phyloP scores from a whole-genome alignment of 768 basidiomycete species.

The Solioccasus polychromus region DNA sequence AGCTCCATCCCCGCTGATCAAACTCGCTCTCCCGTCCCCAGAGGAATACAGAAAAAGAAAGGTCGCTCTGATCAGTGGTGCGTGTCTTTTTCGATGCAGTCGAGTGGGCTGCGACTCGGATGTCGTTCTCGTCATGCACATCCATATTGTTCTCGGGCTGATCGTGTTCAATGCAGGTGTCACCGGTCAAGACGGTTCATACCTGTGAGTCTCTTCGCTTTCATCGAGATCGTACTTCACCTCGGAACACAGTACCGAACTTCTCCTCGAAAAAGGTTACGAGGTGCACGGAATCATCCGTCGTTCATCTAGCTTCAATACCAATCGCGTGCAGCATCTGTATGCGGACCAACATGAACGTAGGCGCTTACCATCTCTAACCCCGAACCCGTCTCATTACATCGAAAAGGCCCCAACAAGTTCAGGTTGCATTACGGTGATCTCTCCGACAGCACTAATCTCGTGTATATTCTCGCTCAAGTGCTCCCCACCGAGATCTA shows the following conservation, averaged over 20 bases:
- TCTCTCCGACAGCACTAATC: slow-evolving; percentile 93
- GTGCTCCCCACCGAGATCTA: slow-evolving; percentile 96
- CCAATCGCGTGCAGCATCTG: slow-evolving; percentile 89
- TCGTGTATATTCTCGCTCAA: slow-evolving; percentile 93
- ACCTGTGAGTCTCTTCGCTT: slow-evolving; percentile 59
- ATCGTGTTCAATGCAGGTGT: slow-evolving; percentile 56
- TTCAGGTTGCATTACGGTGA: slow-evolving; percentile 91
- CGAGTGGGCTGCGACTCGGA: not conserved
- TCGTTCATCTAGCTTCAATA: slow-evolving; percentile 97
- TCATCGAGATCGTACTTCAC: slow-evolving; percentile 3
- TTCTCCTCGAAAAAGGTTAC: slow-evolving; percentile 84
- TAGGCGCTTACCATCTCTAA: slow-evolving; percentile 35
- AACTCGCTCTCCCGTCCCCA: slow-evolving; percentile 60
- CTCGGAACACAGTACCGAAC: slow-evolving; percentile 58
- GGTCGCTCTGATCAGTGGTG: slow-evolving; percentile 90
- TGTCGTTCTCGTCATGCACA: not conserved
- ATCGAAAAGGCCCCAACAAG: slow-evolving; percentile 57
- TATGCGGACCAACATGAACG: slow-evolving; percentile 92
- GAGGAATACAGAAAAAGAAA: slow-evolving; percentile 89
- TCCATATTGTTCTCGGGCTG: slow-evolving; percentile 1
- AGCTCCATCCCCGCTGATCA: slow-evolving; percentile 38
- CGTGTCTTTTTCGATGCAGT: slow-evolving; percentile 16
- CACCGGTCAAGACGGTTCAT: slow-evolving; percentile 95
- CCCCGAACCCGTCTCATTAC: slow-evolving; percentile 1
- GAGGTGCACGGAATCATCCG: slow-evolving; percentile 95